A percentile compares a stretch with the other conserved stretches of the same genome.
phyloP scores from a whole-genome alignment of 139 green algal species.

The Spirogloea muscicola region DNA sequence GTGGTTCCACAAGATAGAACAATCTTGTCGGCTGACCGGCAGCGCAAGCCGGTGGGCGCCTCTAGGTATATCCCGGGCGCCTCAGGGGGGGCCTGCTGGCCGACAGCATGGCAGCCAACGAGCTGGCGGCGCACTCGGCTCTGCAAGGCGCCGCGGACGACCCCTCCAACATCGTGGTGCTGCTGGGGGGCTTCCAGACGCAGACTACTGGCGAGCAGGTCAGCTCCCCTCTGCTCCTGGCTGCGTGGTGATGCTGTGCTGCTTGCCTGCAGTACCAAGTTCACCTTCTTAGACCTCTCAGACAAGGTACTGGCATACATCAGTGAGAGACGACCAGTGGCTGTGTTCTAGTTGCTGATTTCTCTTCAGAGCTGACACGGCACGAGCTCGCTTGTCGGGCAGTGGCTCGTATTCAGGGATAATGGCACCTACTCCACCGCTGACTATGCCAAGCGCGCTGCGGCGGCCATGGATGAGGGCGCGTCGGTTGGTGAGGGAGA shows the following conservation, averaged over 20 bases:
- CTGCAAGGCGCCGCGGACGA: too few species aligned
- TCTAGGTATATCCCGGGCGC: slow-evolving; percentile 30
- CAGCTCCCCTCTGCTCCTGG: neutral
- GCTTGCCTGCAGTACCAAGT: neutral
- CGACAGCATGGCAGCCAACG: slow-evolving; percentile 43
- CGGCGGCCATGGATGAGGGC: slow-evolving; percentile 19
- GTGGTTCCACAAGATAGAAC: too few species aligned
- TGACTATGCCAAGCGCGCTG: slow-evolving; percentile 40
- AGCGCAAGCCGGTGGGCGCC: neutral
- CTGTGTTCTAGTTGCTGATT: neutral
- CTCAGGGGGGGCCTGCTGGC: neutral
- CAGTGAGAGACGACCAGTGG: neutral
- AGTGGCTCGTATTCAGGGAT: slow-evolving; percentile 49
- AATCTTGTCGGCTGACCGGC: too few species aligned
- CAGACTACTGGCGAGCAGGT: slow-evolving; percentile 38
- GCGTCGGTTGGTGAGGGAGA: slow-evolving; percentile 27
- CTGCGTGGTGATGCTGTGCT: neutral
- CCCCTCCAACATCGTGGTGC: slow-evolving; percentile 33
- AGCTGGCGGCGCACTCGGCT: slow-evolving; percentile 33
- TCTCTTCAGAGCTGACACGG: neutral
- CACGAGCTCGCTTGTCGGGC: neutral
- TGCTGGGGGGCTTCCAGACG: slow-evolving; percentile 38
- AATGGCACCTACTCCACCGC: slow-evolving; percentile 40
- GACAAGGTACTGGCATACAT: neutral
- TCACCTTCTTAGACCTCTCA: neutral